phyloP scores from a whole-genome alignment of 2,329 filamentous ascomycete genomes.

The Ilyonectria mors-panacis region DNA sequence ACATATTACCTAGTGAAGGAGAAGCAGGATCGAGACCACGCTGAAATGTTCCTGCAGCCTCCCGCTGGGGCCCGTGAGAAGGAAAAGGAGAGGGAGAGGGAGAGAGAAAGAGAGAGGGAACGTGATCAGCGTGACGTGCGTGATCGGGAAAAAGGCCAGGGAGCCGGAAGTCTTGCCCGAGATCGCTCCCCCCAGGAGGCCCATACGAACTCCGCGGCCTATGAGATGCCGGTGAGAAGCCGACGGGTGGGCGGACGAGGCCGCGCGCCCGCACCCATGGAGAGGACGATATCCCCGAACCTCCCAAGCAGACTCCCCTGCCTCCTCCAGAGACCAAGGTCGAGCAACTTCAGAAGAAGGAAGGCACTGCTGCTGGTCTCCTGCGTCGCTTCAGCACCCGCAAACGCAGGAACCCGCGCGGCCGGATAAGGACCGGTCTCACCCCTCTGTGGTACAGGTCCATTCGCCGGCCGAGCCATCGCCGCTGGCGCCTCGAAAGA shows the following conservation, averaged over 20 bases:
- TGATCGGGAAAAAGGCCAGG: slow-evolving; percentile 51
- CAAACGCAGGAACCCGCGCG: slow-evolving; percentile 74
- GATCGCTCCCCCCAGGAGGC: slow-evolving; percentile 84
- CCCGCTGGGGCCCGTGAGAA: slow-evolving; percentile 58
- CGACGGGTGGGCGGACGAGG: slow-evolving; percentile 85
- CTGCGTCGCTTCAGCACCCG: slow-evolving; percentile 93
- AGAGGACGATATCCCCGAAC: slow-evolving; percentile 88
- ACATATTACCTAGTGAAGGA: slow-evolving; percentile 97
- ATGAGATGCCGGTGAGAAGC: slow-evolving; percentile 92
- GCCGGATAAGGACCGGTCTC: slow-evolving; percentile 74
- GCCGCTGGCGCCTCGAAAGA: too few species aligned
- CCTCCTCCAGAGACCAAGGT: slow-evolving; percentile 67
- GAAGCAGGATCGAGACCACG: slow-evolving; percentile 86
- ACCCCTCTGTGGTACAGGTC: slow-evolving; percentile 81
- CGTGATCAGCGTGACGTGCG: slow-evolving; percentile 38
- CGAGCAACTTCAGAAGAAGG: slow-evolving; percentile 80
- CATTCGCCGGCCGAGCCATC: too few species aligned
- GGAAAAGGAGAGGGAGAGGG: slow-evolving; percentile 46
- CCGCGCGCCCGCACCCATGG: slow-evolving; percentile 93
- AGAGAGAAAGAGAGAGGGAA: slow-evolving; percentile 45
- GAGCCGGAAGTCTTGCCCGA: slow-evolving; percentile 74
- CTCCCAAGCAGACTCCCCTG: slow-evolving; percentile 46
- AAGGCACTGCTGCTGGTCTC: slow-evolving; percentile 87
- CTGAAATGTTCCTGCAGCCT: slow-evolving; percentile 58
- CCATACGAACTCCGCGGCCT: slow-evolving; percentile 87